Evolutionary conservation across 164 flowering plant genomes (phyloP).

Genomic region (Macadamia integrifolia): DNA sequence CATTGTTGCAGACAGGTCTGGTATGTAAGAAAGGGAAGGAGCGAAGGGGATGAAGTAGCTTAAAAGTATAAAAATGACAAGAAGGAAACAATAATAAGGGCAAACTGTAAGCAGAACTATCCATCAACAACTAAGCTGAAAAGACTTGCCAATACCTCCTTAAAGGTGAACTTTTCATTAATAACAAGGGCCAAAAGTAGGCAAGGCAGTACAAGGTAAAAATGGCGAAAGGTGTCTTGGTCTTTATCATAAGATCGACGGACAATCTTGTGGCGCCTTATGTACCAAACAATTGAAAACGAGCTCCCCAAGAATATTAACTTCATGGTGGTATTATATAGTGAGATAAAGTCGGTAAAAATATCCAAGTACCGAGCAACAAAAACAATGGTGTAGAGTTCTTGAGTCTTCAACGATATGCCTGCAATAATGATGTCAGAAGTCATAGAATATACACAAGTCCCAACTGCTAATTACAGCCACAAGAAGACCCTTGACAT

Average conservation of each 20-base stretch:
- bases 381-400: conserved; percentile 83
- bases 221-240: conserved; percentile 89
- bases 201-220: conserved; percentile 67
- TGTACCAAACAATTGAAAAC: conserved; percentile 92
- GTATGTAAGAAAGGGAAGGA: background rate
- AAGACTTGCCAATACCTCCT: conserved; percentile 45
- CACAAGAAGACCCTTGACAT: background rate
- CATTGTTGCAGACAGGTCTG: conserved; percentile 1
- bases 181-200: conserved; percentile 66
- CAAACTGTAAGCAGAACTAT: conserved; percentile 2
- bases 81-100: background rate
- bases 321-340: conserved; percentile 84
- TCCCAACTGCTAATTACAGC: background rate
- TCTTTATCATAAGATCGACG: conserved; percentile 84
- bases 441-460: background rate
- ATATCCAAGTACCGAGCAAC: conserved; percentile 85
- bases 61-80: background rate
- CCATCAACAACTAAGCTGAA: background rate
- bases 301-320: conserved; percentile 89
- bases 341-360: conserved; percentile 61
- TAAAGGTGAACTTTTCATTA: conserved; percentile 76
- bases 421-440: conserved; percentile 40
- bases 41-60: background rate
- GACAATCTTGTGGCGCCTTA: conserved; percentile 78
- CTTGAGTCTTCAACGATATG: conserved; percentile 93